Conservation (phyloP, 2,329 filamentous ascomycete species). For the Geosmithia flava region DNA sequence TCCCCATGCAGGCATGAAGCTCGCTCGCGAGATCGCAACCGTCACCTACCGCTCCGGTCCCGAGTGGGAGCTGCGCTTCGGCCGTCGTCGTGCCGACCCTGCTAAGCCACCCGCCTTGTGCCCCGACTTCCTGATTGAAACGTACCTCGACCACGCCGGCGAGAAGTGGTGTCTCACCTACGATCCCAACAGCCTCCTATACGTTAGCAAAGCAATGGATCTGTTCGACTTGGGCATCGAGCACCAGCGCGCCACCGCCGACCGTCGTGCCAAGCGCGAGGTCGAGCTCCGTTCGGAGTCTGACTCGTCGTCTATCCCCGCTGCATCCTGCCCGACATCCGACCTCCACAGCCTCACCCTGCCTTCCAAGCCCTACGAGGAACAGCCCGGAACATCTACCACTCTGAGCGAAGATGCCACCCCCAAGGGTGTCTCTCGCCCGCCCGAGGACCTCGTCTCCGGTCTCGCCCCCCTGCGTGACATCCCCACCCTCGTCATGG, state of each 20-base stretch:
- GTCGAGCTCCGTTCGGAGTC: constrained; percentile 28
- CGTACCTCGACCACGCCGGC: constrained; percentile 92
- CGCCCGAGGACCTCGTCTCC: constrained; percentile 67
- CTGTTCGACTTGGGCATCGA: constrained; percentile 78
- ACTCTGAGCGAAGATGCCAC: constrained; percentile 12
- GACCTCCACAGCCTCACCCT: constrained; percentile 55
- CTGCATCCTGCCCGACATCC: constrained; percentile 37
- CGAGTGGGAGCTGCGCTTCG: constrained; percentile 95
- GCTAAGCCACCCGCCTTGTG: constrained; percentile 85
- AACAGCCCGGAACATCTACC: constrained; percentile 43
- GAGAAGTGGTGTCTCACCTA: constrained; percentile 98
- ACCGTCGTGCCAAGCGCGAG: constrained; percentile 49
- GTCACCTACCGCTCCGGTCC: constrained; percentile 94
- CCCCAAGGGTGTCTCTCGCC: constrained; percentile 28
- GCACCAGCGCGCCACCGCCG: constrained; percentile 51
- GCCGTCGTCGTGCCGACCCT: constrained; percentile 72
- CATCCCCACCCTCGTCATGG: constrained; percentile 78
- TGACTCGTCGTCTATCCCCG: constrained; percentile 36
- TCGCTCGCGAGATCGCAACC: constrained; percentile 92
- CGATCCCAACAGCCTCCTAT: constrained; percentile 88
- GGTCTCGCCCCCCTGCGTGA: constrained; percentile 62
- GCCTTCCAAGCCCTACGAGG: constrained; percentile 74
- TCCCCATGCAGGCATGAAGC: constrained; percentile 94
- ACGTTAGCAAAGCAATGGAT: constrained; percentile 98
- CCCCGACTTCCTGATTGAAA: constrained; percentile 95